Conservation (phyloP, 148 eudicot genomes). For the Rheum nobile region DNA sequence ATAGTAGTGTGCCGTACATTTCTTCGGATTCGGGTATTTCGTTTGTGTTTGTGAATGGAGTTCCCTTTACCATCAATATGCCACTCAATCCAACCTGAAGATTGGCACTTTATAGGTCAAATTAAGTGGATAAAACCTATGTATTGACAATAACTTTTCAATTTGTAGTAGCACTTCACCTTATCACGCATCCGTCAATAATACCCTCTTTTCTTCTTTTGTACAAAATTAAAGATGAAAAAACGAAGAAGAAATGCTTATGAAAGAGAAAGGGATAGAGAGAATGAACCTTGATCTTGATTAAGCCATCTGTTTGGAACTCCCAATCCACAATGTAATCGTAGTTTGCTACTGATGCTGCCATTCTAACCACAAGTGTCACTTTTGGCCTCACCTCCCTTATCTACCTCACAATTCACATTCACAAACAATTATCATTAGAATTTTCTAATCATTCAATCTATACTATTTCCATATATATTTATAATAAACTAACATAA, state of each 20-base stretch:
- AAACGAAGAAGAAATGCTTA: background rate
- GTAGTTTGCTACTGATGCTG: constrained; percentile 96
- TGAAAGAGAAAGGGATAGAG: background rate
- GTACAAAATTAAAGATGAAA: background rate
- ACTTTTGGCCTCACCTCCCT: constrained; percentile 94
- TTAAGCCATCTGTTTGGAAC: constrained; percentile 87
- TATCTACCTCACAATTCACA: constrained; percentile 35
- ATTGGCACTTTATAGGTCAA: background rate
- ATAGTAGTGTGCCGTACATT: constrained; percentile 70
- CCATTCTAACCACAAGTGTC: constrained; percentile 94
- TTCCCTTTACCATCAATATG: constrained; percentile 84
- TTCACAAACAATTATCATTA: background rate
- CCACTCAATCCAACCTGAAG: constrained; percentile 89
- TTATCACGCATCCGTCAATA: too few species aligned
- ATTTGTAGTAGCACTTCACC: too few species aligned
- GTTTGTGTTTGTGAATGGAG: constrained; percentile 56
- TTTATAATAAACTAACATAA: too few species aligned
- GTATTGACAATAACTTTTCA: background rate
- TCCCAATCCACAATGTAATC: constrained; percentile 98
- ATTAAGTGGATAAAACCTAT: too few species aligned
- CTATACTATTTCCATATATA: too few species aligned
- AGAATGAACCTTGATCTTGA: constrained; percentile 51
- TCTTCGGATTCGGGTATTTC: constrained; percentile 52
- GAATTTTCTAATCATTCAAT: too few species aligned
- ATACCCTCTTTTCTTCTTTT: background rate